Evolutionary conservation across 768 basidiomycete genomes (phyloP).

Genomic region (Astraeus odoratus): DNA sequence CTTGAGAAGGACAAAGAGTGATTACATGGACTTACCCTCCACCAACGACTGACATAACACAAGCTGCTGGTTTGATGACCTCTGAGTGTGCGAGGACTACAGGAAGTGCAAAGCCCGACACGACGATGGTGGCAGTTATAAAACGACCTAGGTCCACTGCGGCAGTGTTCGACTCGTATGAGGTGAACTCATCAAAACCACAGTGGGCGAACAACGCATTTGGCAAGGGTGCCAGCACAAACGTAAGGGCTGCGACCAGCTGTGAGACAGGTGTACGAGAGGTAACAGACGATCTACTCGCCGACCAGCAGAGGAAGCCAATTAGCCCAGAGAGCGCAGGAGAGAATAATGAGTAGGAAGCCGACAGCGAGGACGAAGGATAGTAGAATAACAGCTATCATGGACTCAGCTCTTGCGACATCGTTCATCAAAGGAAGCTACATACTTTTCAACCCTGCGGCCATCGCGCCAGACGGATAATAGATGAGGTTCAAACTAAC

Average conservation of each 20-base stretch:
- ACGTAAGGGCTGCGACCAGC: constrained; percentile 65
- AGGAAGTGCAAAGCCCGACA: constrained; percentile 90
- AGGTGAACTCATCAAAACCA: constrained; percentile 80
- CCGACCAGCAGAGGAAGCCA: constrained; percentile 97
- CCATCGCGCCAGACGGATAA: constrained; percentile 41
- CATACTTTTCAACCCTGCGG: constrained; percentile 68
- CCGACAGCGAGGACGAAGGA: constrained; percentile 97
- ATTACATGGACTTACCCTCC: constrained; percentile 58
- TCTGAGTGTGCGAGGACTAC: constrained; percentile 88
- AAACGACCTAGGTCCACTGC: constrained; percentile 91
- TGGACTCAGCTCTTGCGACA: not conserved
- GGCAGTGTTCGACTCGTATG: constrained; percentile 63
- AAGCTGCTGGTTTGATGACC: constrained; percentile 77
- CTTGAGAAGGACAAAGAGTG: constrained; percentile 1
- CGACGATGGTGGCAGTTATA: constrained; percentile 83
- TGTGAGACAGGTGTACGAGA: constrained; percentile 1
- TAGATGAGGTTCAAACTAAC: no score
- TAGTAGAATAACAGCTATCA: constrained; percentile 85
- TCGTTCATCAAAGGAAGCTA: constrained; percentile 1
- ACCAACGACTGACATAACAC: constrained; percentile 91
- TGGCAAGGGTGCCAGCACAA: constrained; percentile 92
- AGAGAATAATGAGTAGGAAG: constrained; percentile 96
- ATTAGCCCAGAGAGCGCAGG: constrained; percentile 92
- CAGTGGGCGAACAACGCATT: constrained; percentile 94
- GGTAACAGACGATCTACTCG: constrained; percentile 32